Evolutionary conservation across 208 protist genomes (phyloP), one percentile per base, ranked within the genome.

Genomic region (Trypanosoma vivax): DNA sequence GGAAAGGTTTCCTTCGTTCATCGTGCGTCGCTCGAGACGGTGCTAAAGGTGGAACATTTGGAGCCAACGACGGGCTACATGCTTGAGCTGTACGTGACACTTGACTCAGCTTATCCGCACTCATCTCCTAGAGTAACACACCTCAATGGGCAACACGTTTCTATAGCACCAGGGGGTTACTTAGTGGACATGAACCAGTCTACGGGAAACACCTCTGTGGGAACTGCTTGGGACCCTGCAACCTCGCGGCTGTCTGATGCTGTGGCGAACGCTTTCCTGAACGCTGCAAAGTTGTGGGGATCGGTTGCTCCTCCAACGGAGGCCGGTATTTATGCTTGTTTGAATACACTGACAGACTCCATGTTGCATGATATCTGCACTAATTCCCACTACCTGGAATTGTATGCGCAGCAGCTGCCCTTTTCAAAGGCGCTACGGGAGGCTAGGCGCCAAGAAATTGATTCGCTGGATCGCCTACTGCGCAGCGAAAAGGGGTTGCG

Each of bases 371-470:
- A 90, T 46, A 60, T 93, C 16, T 42, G 58, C 9, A 70, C 38
- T 13, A 90, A 93, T 57, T 70, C 81, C 2, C 90, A 84, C 60
- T 88, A 79, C 47, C 77, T 88, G 0, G 86, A 93, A 46, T 77
- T 79, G n/a, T 93, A 88, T 53, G 76, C 73, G 43, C 86, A 93
- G 53, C 86, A 93, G 49, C 54, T 90, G 40, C 82, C 86, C 3
- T 74, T 88, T 31, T 60, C 83, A 38, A 93, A 93, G 60, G 52
- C 65, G 41, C 83, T 93, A 67, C 79, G 86, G 2, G 70, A 89
- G 25, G 74, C 66, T 7, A 70, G 70, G 23, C 21, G 50, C 21
- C 71, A 84, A 25, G 82, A 73, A 0, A 47, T 85, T n/a, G 43
- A 62, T 18, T 76, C 88, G 19, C 65, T 90, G 28, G 76, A 88